Percentiles rank a stretch among this genome's conserved stretches.
phyloP scores from a whole-genome alignment of 768 basidiomycete genomes.

The Xerocomellus dryophilus region DNA sequence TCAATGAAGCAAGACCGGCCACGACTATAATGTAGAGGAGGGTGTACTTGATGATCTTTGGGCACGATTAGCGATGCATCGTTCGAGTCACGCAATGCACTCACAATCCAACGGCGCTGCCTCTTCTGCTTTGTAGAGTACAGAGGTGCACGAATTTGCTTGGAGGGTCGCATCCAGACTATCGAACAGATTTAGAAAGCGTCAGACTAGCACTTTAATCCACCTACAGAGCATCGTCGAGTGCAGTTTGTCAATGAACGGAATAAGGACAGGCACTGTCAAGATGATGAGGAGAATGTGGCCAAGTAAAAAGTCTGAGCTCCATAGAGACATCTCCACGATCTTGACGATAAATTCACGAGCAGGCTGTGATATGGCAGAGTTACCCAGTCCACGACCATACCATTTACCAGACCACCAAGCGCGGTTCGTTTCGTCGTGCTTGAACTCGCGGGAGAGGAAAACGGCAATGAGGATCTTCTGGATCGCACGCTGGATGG shows the following conservation, averaged over 20 bases:
- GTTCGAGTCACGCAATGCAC: slow-evolving; percentile 21
- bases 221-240: slow-evolving; percentile 88
- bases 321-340: slow-evolving; percentile 96
- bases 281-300: slow-evolving; percentile 85
- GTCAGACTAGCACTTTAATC: background rate
- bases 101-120: slow-evolving; percentile 86
- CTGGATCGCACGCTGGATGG: slow-evolving; percentile 88
- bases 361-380: slow-evolving; percentile 91
- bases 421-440: slow-evolving; percentile 96
- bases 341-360: slow-evolving; percentile 98
- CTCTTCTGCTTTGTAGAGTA: slow-evolving; percentile 94
- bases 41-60: slow-evolving; percentile 81
- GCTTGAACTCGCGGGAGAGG: slow-evolving; percentile 96
- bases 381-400: slow-evolving; percentile 86
- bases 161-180: slow-evolving; percentile 96
- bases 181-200: slow-evolving; percentile 10
- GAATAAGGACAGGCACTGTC: slow-evolving; percentile 80
- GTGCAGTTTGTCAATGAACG: slow-evolving; percentile 84
- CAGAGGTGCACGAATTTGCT: slow-evolving; percentile 89
- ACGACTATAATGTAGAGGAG: slow-evolving; percentile 77
- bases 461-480: slow-evolving; percentile 93
- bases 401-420: slow-evolving; percentile 99
- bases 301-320: slow-evolving; percentile 87
- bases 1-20: slow-evolving; percentile 73
- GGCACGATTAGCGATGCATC: slow-evolving; percentile 2